phyloP scores from a whole-genome alignment of 2,329 filamentous ascomycete genomes.

The Nemania abortiva region DNA sequence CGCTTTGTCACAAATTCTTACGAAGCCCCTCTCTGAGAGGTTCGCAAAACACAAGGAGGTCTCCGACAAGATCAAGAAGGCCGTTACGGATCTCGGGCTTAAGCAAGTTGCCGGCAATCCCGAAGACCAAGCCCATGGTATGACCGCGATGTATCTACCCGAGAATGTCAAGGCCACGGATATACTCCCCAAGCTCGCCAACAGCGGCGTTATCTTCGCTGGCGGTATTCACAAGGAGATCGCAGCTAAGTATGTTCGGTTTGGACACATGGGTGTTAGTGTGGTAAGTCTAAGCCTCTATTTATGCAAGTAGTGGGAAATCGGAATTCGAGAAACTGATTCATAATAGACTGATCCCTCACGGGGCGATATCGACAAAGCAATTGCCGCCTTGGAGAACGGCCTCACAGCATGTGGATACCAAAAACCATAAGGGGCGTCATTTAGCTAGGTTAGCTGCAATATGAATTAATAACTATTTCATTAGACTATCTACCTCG shows the following conservation, averaged over 20 bases:
- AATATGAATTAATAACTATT: not conserved
- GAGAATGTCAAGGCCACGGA: constrained; percentile 84
- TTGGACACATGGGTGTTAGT: constrained; percentile 98
- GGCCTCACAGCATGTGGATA: constrained; percentile 80
- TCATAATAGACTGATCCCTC: constrained; percentile 74
- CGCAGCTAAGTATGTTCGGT: constrained; percentile 90
- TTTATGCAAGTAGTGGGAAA: not conserved
- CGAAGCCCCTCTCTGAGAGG: constrained; percentile 82
- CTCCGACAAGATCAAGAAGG: constrained; percentile 88
- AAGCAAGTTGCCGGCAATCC: constrained; percentile 87
- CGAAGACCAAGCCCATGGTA: constrained; percentile 93
- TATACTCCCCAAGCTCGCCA: constrained; percentile 84
- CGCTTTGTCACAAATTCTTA: constrained; percentile 84
- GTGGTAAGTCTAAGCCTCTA: constrained; percentile 66
- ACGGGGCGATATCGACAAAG: constrained; percentile 85
- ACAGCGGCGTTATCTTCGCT: constrained; percentile 92
- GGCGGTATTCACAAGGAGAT: constrained; percentile 97
- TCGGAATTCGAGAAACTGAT: constrained; percentile 40
- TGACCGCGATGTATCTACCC: constrained; percentile 97
- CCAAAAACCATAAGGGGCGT: constrained; percentile 57
- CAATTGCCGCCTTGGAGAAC: constrained; percentile 80
- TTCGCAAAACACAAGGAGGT: constrained; percentile 84
- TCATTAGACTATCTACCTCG: not conserved
- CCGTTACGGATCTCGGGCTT: constrained; percentile 82
- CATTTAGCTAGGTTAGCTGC: not conserved